Percentiles rank a stretch among this genome's conserved stretches.
phyloP scores from a whole-genome alignment of 805 yeast species.

The Clavispora fructus region DNA sequence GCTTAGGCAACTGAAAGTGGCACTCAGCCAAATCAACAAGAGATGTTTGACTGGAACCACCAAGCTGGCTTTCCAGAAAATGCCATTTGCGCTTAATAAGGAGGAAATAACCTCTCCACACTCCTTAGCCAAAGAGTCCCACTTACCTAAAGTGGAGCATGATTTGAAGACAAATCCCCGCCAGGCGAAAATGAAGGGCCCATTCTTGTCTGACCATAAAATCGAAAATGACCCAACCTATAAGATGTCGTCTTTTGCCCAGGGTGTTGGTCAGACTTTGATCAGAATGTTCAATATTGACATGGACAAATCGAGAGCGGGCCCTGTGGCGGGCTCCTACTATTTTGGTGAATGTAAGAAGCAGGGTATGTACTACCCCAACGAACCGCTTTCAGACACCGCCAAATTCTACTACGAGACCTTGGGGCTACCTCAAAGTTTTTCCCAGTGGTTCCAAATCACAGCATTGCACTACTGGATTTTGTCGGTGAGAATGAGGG shows the following conservation, averaged over 20 bases:
- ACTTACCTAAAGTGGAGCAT: constrained; percentile 33
- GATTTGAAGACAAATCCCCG: constrained; percentile 29
- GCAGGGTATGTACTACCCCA: constrained; percentile 75
- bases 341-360: constrained; percentile 83
- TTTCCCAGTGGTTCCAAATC: constrained; percentile 95
- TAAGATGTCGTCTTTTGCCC: constrained; percentile 32
- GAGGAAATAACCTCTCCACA: constrained; percentile 28
- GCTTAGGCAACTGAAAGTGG: constrained; percentile 3
- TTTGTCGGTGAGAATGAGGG: constrained; percentile 90
- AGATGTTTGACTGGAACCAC: neutral
- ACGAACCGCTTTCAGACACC: constrained; percentile 63
- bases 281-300: constrained; percentile 65
- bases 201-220: constrained; percentile 35
- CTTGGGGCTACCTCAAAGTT: constrained; percentile 74
- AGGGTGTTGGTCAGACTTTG: constrained; percentile 57
- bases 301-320: constrained; percentile 90
- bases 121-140: constrained; percentile 35
- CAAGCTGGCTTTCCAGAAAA: constrained; percentile 7
- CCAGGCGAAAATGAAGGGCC: constrained; percentile 29
- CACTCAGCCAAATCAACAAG: neutral
- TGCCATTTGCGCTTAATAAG: constrained; percentile 14
- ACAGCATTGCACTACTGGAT: constrained; percentile 92
- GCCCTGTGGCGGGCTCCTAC: constrained; percentile 87
- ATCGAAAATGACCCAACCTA: constrained; percentile 34
- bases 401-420: constrained; percentile 86